These are phyloP conservation scores for Hyphodiscus sp. DNA, from an alignment of 2,329 filamentous ascomycete genomes.

Conservation along the genomic window DNA sequence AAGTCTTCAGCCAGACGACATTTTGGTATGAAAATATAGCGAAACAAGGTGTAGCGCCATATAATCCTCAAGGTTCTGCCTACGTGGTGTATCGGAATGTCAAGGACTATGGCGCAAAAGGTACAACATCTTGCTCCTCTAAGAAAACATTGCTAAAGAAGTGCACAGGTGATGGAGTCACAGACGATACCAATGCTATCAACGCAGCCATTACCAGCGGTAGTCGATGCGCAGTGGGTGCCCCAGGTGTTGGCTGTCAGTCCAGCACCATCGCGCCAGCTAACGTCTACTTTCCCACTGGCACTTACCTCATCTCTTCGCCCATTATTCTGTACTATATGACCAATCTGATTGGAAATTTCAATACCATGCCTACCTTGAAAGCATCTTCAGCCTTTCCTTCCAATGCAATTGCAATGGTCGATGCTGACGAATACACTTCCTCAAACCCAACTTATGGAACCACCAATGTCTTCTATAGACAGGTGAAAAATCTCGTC, in stretches of 20 bases:
- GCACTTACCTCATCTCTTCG: too few species aligned
- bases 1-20: background rate
- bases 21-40: constrained; percentile 22
- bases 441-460: constrained; percentile 64
- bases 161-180: constrained; percentile 54
- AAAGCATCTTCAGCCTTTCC: too few species aligned
- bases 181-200: constrained; percentile 80
- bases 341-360: too few species aligned
- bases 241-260: background rate
- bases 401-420: too few species aligned
- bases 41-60: constrained; percentile 19
- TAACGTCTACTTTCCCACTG: too few species aligned
- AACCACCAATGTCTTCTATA: constrained; percentile 48
- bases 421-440: constrained; percentile 57
- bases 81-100: constrained; percentile 21
- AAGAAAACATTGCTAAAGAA: constrained; percentile 45
- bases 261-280: too few species aligned
- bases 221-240: constrained; percentile 24
- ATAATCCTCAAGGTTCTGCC: constrained; percentile 7
- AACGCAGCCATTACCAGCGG: constrained; percentile 43
- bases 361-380: too few species aligned
- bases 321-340: too few species aligned
- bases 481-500: too few species aligned
- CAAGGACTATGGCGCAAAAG: constrained; percentile 15
- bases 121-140: background rate